Conservation (phyloP, 306 rosid species). For the Urtica urens region DNA sequence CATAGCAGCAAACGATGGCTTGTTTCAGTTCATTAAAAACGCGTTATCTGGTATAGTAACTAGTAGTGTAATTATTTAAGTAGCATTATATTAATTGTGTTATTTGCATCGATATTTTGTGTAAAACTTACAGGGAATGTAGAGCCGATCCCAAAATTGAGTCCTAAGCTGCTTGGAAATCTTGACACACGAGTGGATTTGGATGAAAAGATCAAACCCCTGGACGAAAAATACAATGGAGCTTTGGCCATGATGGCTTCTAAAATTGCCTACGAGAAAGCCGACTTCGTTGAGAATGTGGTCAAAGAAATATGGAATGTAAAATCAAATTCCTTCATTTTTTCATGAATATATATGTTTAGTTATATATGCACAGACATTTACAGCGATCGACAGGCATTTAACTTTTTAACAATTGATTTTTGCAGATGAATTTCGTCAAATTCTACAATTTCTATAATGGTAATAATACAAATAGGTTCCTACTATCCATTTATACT, state of each 20-base stretch:
- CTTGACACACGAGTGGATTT: conserved; percentile 3
- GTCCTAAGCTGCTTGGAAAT: neutral
- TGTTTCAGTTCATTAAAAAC: neutral
- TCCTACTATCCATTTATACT: no score
- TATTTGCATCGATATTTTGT: no score
- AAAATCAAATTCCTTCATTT: no score
- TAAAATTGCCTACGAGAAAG: neutral
- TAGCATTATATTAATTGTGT: no score
- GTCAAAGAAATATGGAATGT: neutral
- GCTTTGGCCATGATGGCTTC: conserved; percentile 4
- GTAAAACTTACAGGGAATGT: conserved; percentile 1
- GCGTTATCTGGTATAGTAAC: neutral
- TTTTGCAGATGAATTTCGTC: no score
- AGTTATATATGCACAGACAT: no score
- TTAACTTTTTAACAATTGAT: no score
- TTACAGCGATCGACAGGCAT: no score
- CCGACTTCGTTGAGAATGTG: neutral
- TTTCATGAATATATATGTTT: no score
- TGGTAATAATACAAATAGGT: no score
- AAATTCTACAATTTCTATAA: no score
- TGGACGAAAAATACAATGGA: neutral
- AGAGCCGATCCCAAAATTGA: neutral
- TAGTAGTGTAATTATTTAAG: no score
- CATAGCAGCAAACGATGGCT: neutral
- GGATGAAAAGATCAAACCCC: neutral